Evolutionary conservation across 2,329 filamentous ascomycete genomes (phyloP).

Genomic region (Clonostachys byssicola): DNA sequence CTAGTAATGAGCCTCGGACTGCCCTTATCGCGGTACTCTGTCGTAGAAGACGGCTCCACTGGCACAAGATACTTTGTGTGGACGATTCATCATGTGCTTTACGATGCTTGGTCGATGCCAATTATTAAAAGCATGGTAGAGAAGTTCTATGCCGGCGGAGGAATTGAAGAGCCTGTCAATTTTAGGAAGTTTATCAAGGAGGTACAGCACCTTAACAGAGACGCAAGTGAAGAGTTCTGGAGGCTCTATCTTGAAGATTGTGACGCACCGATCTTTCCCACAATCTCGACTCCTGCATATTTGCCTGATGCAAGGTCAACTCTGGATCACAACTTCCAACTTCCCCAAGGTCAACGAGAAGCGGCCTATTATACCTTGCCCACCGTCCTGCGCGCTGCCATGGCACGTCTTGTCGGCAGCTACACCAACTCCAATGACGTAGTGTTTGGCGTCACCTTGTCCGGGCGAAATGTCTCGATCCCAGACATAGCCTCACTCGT

Average conservation of each 20-base stretch:
- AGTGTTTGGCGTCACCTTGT: conserved; percentile 13
- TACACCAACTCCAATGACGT: conserved; percentile 25
- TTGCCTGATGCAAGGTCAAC: not conserved
- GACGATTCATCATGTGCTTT: conserved; percentile 33
- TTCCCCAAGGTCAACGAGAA: conserved; percentile 1
- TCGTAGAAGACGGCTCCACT: conserved; percentile 4
- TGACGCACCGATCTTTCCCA: conserved; percentile 3
- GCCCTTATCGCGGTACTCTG: conserved; percentile 10
- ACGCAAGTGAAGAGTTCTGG: conserved; percentile 33
- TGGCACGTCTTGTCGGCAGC: conserved; percentile 18
- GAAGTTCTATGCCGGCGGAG: conserved; percentile 20
- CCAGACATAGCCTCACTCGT: conserved; percentile 12
- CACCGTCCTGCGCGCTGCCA: conserved; percentile 12
- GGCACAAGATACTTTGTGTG: conserved; percentile 7
- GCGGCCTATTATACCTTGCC: conserved; percentile 5
- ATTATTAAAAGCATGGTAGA: conserved; percentile 33
- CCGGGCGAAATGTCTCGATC: conserved; percentile 14
- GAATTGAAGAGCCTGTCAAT: conserved; percentile 12
- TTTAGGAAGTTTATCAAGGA: conserved; percentile 37
- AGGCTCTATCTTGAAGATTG: conserved; percentile 9
- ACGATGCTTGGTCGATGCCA: conserved; percentile 46
- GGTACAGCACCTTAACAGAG: conserved; percentile 23
- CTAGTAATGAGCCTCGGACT: conserved; percentile 13
- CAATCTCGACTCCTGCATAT: not conserved
- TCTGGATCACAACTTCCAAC: conserved; percentile 2